A percentile compares a stretch with the other conserved stretches of the same genome.
Conservation (phyloP, 2,329 filamentous ascomycete species). For the Metarhizium humberi region DNA sequence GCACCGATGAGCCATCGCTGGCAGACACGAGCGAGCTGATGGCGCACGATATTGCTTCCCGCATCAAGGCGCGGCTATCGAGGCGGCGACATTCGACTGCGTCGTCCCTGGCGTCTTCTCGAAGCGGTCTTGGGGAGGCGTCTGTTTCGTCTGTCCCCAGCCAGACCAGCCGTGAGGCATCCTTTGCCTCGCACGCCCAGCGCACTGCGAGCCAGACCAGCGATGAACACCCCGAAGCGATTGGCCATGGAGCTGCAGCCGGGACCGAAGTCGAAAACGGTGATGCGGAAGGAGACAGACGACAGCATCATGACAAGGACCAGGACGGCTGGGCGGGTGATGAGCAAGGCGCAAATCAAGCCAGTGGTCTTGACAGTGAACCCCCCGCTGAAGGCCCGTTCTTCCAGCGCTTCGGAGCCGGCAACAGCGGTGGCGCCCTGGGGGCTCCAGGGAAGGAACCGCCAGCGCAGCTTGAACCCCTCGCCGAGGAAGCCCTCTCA, state of each 20-base stretch:
- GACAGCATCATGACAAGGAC: neutral
- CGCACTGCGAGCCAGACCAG: slow-evolving; percentile 2
- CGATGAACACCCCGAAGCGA: slow-evolving; percentile 1
- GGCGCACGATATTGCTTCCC: slow-evolving; percentile 35
- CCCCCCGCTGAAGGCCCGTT: neutral
- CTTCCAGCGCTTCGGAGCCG: neutral
- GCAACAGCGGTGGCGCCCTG: no score
- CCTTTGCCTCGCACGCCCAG: neutral
- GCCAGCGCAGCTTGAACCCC: no score
- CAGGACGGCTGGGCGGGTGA: neutral
- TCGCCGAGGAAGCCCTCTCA: neutral
- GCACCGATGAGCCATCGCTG: neutral
- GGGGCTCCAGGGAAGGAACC: neutral
- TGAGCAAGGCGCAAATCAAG: neutral
- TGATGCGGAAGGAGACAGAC: neutral
- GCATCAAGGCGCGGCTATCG: slow-evolving; percentile 36
- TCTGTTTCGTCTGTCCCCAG: slow-evolving; percentile 7
- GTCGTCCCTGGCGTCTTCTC: slow-evolving; percentile 26
- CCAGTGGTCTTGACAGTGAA: neutral
- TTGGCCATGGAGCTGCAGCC: neutral
- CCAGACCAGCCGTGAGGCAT: slow-evolving; percentile 7
- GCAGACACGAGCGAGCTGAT: slow-evolving; percentile 16
- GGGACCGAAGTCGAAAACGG: neutral
- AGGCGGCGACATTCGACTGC: slow-evolving; percentile 30
- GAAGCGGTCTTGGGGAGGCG: slow-evolving; percentile 12